These are phyloP conservation scores for Galerina marginata DNA, from an alignment of 768 basidiomycete species.

Conservation along the genomic window DNA sequence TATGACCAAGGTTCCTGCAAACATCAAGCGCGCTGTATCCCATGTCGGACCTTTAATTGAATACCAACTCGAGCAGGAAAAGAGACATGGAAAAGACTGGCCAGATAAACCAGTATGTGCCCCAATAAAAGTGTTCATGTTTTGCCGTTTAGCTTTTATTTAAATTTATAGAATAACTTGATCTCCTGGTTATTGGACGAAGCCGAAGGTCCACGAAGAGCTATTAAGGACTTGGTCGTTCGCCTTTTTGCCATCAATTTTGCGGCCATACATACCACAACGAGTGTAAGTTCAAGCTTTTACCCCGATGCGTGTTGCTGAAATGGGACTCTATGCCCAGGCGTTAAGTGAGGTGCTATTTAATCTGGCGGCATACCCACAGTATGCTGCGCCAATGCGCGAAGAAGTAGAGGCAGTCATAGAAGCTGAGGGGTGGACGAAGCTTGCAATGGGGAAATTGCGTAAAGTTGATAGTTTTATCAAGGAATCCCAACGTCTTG, in stretches of 20 bases:
- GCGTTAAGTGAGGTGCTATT: slow-evolving; percentile 39
- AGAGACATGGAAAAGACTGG: slow-evolving; percentile 5
- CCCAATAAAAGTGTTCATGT: slow-evolving; percentile 2
- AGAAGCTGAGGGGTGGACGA: slow-evolving; percentile 39
- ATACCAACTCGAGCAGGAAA: slow-evolving; percentile 14
- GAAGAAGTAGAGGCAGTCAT: slow-evolving; percentile 47
- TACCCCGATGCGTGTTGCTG: neutral
- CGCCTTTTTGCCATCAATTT: slow-evolving; percentile 43
- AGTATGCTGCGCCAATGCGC: slow-evolving; percentile 39
- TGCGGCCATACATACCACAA: slow-evolving; percentile 44
- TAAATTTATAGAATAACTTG: slow-evolving; percentile 11
- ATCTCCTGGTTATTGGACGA: slow-evolving; percentile 21
- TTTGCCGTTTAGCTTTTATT: neutral
- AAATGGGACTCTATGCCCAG: slow-evolving; percentile 21
- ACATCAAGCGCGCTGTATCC: slow-evolving; percentile 12
- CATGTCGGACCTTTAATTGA: slow-evolving; percentile 20
- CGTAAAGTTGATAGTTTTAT: slow-evolving; percentile 51
- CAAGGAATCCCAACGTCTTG: slow-evolving; percentile 38
- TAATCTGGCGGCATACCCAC: slow-evolving; percentile 40
- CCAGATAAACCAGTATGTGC: no score
- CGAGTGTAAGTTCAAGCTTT: slow-evolving; percentile 33
- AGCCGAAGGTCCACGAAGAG: slow-evolving; percentile 10
- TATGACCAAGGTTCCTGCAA: slow-evolving; percentile 17
- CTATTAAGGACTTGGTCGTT: slow-evolving; percentile 27
- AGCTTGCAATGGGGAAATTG: slow-evolving; percentile 42